Conservation (phyloP, 2,329 filamentous ascomycete genomes). For the Ophiostoma novo-ulmi region DNA sequence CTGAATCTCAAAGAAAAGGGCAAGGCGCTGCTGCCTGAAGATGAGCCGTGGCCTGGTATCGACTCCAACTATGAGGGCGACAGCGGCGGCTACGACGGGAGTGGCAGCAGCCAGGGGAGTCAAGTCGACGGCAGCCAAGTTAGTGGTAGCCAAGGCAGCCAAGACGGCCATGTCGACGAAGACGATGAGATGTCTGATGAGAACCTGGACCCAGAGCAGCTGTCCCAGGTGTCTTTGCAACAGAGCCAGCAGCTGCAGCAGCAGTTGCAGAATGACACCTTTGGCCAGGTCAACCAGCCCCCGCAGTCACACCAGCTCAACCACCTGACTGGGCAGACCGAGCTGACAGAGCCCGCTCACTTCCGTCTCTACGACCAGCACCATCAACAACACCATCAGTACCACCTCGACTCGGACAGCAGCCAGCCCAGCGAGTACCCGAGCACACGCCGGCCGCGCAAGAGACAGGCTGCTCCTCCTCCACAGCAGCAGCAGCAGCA, state of each 20-base stretch:
- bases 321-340: background rate
- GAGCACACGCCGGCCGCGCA: slow-evolving; percentile 43
- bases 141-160: background rate
- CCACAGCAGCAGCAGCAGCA: background rate
- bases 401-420: slow-evolving; percentile 37
- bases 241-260: slow-evolving; percentile 6
- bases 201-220: slow-evolving; percentile 43
- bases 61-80: slow-evolving; percentile 38
- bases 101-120: slow-evolving; percentile 6
- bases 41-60: slow-evolving; percentile 54
- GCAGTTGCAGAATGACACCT: background rate
- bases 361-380: background rate
- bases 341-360: background rate
- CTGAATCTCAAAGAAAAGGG: slow-evolving; percentile 24
- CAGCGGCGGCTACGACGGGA: background rate
- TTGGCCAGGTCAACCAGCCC: background rate
- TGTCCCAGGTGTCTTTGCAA: slow-evolving; percentile 16
- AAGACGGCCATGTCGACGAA: background rate
- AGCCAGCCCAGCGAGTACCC: slow-evolving; percentile 54
- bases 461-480: slow-evolving; percentile 28
- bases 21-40: slow-evolving; percentile 41
- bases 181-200: slow-evolving; percentile 43
- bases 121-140: background rate
- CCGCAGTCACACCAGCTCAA: background rate
- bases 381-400: background rate